Conservation (phyloP, 108 stramenopile species). For the Epithemia pelagica region DNA sequence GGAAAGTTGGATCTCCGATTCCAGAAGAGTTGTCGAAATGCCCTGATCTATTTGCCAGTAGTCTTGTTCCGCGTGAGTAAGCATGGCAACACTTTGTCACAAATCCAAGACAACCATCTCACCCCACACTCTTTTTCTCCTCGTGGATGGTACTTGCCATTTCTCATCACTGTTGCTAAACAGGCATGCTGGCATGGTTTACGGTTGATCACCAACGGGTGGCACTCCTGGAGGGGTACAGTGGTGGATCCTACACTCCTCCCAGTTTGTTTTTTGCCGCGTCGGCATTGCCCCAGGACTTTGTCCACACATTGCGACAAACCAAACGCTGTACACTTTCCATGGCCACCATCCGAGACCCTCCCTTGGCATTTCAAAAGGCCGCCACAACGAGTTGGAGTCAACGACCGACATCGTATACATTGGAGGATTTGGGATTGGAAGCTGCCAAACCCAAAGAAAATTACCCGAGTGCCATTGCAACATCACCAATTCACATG, state of each 20-base stretch:
- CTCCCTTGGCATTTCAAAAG: not conserved
- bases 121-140: too few relatives aligned
- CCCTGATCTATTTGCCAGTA: not conserved
- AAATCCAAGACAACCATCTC: not conserved
- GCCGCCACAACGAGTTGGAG: not conserved
- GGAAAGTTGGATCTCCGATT: not conserved
- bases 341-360: not conserved
- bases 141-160: not conserved
- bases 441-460: slow-evolving; percentile 1
- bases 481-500: slow-evolving; percentile 13
- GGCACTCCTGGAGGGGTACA: slow-evolving; percentile 6
- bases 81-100: not conserved
- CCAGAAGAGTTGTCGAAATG: not conserved
- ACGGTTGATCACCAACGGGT: not conserved
- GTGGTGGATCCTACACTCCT: not conserved
- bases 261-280: slow-evolving; percentile 5
- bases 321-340: slow-evolving; percentile 4
- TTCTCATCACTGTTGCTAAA: not conserved
- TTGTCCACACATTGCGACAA: not conserved
- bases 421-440: slow-evolving; percentile 9
- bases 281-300: not conserved
- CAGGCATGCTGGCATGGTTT: slow-evolving; percentile 3
- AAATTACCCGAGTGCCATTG: slow-evolving; percentile 3
- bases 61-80: not conserved
- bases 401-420: not conserved